Base-by-base conservation (phyloP, 805 yeast genomes). In the Isabelozyma pseudorhagii region DNA sequence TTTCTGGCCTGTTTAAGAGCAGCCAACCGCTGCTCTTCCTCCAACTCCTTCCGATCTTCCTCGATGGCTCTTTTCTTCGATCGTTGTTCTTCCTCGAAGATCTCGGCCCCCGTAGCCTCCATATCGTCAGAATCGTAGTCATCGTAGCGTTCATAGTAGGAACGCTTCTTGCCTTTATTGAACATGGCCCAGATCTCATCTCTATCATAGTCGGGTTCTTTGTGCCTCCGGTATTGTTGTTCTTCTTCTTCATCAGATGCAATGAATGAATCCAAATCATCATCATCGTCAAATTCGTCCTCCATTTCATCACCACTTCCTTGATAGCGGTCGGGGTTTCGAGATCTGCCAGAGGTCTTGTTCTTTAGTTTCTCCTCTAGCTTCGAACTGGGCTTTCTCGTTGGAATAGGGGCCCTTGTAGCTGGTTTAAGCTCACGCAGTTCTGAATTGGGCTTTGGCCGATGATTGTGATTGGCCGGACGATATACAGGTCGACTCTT, bases 91-190 rank as follows among this genome's bases (percentile, higher is more conserved):
- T 93, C 99, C 49, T 82, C 88, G 40, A 90, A 70, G 21, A 94
- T 82, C 54, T 93, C 97, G 27, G 84, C 84, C 27, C 97, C 97
- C 1, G 94, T 86, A 3, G 97, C 97, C 63, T 93, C 98, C 97
- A 94, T 93, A 59, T 89, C 90, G 50, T 78, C 84, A 31, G 79
- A 80, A 7, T 70, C 70, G 47, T 65, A 64, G 40, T 60, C 66
- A 51, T 79, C 77, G 48, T 76, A 80, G 38, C 68, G 67, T 27
- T 71, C 63, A 52, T 73, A 77, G 41, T 74, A 67, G 0, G 71
- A 57, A 42, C 89, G 72, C 48, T 77, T 74, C 50, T 76, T 77
- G 3, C 91, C 89, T 50, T 80, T 76, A 60, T 83, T 85, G 66
- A 92, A 87, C 67, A 93, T 79, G 15, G 84, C 81, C 97, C 97